Base-by-base conservation (phyloP, 305 asterid genomes). In the Rubia balearica region DNA sequence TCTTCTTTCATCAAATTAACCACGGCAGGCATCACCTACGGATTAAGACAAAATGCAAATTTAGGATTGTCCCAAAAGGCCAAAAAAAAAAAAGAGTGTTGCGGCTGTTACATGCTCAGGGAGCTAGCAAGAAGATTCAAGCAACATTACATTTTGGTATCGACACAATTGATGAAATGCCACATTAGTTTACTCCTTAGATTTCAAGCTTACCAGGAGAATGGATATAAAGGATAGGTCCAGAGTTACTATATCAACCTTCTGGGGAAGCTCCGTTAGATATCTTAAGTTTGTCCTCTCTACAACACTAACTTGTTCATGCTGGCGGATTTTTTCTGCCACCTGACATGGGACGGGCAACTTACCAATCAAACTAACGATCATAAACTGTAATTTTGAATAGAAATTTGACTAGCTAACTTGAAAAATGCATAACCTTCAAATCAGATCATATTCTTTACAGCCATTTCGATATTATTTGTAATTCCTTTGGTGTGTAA, bases 141-240 rank as follows among this genome's bases (percentile, higher is more conserved):
- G 38, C 42, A 48, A 21, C 41, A 61, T 5, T 38, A 61, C 45
- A 24, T 46, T 62, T 19, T 17, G 49, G 43, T 72, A n/a, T 36
- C 30, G n/a, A 48, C 16, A 13, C 36, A 65, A 55, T 43, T 40
- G 48, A 59, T 33, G 57, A 67, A 53, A 57, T 73, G 53, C 67
- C 30, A 67, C 7, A 33, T 8, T 22, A 60, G 73, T 63, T 61
- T 24, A n/a, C 73, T 72, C 89, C 21, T 75, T 16, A 38, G 33
- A 42, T 19, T 21, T 41, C 68, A 74, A 74, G 76, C 91, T 76
- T 89, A 93, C 98, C 75, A 81, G 76, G 64, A 91, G 88, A 77
- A 90, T 87, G 65, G 98, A 91, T 73, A 91, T 93, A 71, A 93
- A 93, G 49, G 98, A 91, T 70, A 93, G 98, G 84, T 93, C 98